Percentiles rank a stretch among this genome's conserved stretches.
Evolutionary conservation across 1,284 basidiomycete species (phyloP).

Genomic region (Cryptococcus sp.): DNA sequence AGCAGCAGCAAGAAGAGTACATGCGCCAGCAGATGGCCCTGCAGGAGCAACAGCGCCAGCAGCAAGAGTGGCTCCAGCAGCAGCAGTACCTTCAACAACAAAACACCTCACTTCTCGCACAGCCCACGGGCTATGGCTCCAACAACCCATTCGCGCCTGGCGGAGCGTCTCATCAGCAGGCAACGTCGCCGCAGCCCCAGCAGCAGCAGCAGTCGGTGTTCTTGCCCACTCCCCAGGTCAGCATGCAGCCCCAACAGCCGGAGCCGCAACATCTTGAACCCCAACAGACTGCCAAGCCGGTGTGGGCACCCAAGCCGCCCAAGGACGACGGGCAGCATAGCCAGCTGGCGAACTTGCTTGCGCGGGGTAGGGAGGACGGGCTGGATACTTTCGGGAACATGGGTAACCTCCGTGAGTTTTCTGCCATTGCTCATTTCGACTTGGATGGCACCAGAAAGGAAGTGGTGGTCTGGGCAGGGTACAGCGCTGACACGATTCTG

Average conservation of each 20-base stretch:
- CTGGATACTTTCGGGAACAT: conserved; percentile 91
- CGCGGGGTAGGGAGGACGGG: conserved; percentile 73
- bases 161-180: conserved; percentile 46
- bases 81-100: conserved; percentile 57
- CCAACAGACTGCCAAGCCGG: conserved; percentile 31
- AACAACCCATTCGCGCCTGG: conserved; percentile 86
- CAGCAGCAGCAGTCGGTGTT: conserved; percentile 50
- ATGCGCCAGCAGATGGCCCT: conserved; percentile 50
- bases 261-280: conserved; percentile 27
- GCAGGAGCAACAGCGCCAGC: conserved; percentile 46
- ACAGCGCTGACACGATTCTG: conserved; percentile 1
- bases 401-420: conserved; percentile 65
- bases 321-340: conserved; percentile 66
- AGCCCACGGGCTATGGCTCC: conserved; percentile 66
- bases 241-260: conserved; percentile 21
- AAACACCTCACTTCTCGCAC: conserved; percentile 53
- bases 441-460: background rate
- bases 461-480: no score
- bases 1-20: conserved; percentile 49
- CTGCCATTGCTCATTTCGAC: background rate
- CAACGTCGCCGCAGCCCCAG: conserved; percentile 41
- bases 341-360: conserved; percentile 73
- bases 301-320: conserved; percentile 34
- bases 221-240: conserved; percentile 31
- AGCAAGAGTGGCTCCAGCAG: conserved; percentile 49